These are phyloP conservation scores for Pelargonium myrrhifolium DNA, from an alignment of 441 rosid genomes.

Conservation along the genomic window DNA sequence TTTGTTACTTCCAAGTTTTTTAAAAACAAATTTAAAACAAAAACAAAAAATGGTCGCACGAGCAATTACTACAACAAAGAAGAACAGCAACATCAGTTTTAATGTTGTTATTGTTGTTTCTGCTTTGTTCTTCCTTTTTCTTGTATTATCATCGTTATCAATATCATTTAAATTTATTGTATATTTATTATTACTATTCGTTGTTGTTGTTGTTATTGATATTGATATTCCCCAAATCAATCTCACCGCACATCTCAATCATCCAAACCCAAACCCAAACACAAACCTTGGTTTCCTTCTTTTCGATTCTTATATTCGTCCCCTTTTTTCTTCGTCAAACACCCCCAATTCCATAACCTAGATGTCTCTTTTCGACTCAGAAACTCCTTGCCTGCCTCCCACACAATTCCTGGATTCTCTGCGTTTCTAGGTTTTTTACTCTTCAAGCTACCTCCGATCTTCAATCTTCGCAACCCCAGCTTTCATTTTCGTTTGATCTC, in stretches of 20 bases:
- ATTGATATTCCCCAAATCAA: slow-evolving; percentile 26
- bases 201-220: background rate
- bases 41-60: too few relatives aligned
- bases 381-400: background rate
- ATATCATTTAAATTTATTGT: background rate
- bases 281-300: slow-evolving; percentile 1
- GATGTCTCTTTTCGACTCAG: background rate
- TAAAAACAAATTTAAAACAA: too few relatives aligned
- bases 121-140: too few relatives aligned
- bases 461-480: background rate
- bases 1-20: too few relatives aligned
- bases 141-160: background rate
- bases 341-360: background rate
- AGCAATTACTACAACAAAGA: too few relatives aligned
- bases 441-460: background rate
- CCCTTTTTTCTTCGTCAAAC: slow-evolving; percentile 7
- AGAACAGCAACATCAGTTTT: too few relatives aligned
- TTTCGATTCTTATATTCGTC: slow-evolving; percentile 1
- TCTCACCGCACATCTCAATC: slow-evolving; percentile 44
- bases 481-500: background rate
- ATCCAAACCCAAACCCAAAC: slow-evolving; percentile 16
- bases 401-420: background rate
- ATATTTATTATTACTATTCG: slow-evolving; percentile 4
- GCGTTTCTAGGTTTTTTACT: background rate
- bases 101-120: too few relatives aligned